Evolutionary conservation across 2,329 filamentous ascomycete genomes (phyloP).

Genomic region (Helminthosporium solani): DNA sequence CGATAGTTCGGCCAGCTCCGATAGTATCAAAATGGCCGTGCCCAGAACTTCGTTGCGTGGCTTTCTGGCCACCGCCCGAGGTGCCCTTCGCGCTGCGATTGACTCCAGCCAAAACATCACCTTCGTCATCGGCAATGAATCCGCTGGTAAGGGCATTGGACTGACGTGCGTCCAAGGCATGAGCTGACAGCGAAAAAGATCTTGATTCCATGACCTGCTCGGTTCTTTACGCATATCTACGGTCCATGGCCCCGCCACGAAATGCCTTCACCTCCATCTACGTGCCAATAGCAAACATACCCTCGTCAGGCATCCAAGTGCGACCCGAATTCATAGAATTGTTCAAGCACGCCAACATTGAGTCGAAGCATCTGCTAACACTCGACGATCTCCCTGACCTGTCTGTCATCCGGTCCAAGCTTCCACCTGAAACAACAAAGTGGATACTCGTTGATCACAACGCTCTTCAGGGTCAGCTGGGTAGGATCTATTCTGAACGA

Average conservation of each 20-base stretch:
- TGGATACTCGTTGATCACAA: conserved; percentile 85
- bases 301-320: conserved; percentile 66
- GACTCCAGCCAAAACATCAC: conserved; percentile 45
- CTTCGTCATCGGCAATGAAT: conserved; percentile 57
- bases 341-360: conserved; percentile 61
- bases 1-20: too few relatives aligned
- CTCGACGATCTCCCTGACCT: conserved; percentile 58
- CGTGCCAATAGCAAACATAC: conserved; percentile 73
- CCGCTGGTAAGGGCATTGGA: conserved; percentile 43
- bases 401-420: conserved; percentile 48
- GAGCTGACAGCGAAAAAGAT: conserved; percentile 52
- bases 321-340: conserved; percentile 71
- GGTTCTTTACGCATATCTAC: conserved; percentile 72
- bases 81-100: conserved; percentile 44
- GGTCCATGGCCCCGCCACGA: conserved; percentile 56
- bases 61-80: conserved; percentile 50
- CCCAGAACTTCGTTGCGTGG: conserved; percentile 49
- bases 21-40: conserved; percentile 38
- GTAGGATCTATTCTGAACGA: conserved; percentile 51
- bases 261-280: conserved; percentile 55
- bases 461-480: conserved; percentile 63
- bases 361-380: conserved; percentile 64
- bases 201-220: conserved; percentile 78
- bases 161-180: not conserved
- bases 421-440: conserved; percentile 58